These are phyloP conservation scores for Daphne laureola DNA, from an alignment of 441 rosid genomes.

Conservation along the genomic window DNA sequence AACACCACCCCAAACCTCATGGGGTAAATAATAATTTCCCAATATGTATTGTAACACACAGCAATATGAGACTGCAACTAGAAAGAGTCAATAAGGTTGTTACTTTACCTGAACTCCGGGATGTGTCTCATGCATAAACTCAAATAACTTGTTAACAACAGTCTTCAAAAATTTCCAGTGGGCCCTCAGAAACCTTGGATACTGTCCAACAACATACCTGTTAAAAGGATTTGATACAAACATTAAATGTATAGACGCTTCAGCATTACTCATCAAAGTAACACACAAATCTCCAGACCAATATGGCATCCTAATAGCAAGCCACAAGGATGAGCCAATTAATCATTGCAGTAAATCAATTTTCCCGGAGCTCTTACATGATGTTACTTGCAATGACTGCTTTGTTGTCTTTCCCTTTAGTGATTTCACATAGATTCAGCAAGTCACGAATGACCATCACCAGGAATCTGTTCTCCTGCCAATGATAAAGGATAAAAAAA, in stretches of 20 bases:
- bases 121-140: conserved; percentile 99
- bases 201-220: conserved; percentile 99
- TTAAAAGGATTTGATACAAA: conserved; percentile 13
- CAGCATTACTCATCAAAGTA: background rate
- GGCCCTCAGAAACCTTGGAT: conserved; percentile 99
- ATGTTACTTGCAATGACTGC: conserved; percentile 99
- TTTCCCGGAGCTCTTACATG: conserved; percentile 54
- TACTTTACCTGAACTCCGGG: conserved; percentile 95
- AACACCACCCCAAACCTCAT: no score
- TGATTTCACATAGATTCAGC: conserved; percentile 95
- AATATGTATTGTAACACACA: no score
- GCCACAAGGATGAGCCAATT: background rate
- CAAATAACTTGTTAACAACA: conserved; percentile 97
- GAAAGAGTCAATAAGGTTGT: background rate
- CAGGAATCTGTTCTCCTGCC: conserved; percentile 97
- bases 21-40: no score
- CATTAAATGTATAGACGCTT: conserved; percentile 5
- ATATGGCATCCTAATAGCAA: conserved; percentile 2
- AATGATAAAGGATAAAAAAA: background rate
- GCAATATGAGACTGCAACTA: no score
- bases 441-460: conserved; percentile 99
- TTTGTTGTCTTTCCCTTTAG: conserved; percentile 98
- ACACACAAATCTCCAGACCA: background rate
- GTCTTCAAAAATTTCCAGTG: conserved; percentile 99
- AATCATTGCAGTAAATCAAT: background rate